phyloP scores from a whole-genome alignment of 495 filamentous ascomycete genomes.

The Trichocladium antarcticum region DNA sequence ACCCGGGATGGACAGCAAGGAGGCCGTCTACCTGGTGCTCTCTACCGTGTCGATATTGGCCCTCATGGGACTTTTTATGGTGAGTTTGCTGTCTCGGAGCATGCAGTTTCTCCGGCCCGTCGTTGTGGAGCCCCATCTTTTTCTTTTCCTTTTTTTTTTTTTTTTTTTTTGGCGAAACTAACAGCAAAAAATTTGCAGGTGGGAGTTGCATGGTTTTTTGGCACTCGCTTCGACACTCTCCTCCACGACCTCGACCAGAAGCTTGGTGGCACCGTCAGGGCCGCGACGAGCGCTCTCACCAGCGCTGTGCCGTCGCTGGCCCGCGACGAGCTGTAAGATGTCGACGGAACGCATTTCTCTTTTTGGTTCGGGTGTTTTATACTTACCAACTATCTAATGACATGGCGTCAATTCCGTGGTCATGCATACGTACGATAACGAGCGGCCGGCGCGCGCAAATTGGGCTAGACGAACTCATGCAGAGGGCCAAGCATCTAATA shows the following conservation, averaged over 20 bases:
- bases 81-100: constrained; percentile 19
- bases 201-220: constrained; percentile 53
- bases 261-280: constrained; percentile 13
- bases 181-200: constrained; percentile 37
- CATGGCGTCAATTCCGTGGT: constrained; percentile 1
- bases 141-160: background rate
- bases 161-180: background rate
- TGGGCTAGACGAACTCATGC: background rate
- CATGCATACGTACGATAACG: constrained; percentile 8
- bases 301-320: constrained; percentile 8
- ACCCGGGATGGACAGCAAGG: constrained; percentile 24
- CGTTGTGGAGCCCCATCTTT: background rate
- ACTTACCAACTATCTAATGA: constrained; percentile 10
- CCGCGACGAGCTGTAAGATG: constrained; percentile 36
- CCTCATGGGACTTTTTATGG: constrained; percentile 36
- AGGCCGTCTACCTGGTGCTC: constrained; percentile 27
- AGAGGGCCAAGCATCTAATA: constrained; percentile 1
- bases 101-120: constrained; percentile 2
- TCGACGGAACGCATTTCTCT: background rate
- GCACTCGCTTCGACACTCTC: constrained; percentile 46
- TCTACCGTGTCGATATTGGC: constrained; percentile 27
- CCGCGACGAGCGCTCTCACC: constrained; percentile 10
- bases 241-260: constrained; percentile 26
- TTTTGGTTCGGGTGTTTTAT: constrained; percentile 6
- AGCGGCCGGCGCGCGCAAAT: background rate